Conservation (phyloP, 2,329 filamentous ascomycete species). For the Aspergillus felis region DNA sequence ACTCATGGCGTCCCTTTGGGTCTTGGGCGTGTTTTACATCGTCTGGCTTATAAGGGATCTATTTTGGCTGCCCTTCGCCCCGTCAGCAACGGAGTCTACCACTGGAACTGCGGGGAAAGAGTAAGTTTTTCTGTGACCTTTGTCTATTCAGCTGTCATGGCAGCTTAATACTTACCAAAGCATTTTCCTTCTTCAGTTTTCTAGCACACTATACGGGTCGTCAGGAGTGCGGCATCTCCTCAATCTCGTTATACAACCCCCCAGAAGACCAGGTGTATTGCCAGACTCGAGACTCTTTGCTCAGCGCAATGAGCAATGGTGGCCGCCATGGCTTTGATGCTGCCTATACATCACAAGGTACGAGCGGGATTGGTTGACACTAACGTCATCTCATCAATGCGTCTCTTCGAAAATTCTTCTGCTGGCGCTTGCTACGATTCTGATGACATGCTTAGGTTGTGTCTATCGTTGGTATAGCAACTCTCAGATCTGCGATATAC, state of each 20-base stretch:
- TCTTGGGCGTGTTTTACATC: slow-evolving; percentile 37
- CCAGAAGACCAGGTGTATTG: slow-evolving; percentile 28
- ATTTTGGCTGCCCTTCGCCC: slow-evolving; percentile 33
- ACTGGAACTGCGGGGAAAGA: slow-evolving; percentile 13
- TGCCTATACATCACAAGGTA: slow-evolving; percentile 37
- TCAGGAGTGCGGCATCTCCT: slow-evolving; percentile 36
- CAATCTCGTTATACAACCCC: slow-evolving; percentile 31
- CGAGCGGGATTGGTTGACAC: slow-evolving; percentile 3
- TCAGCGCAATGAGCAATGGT: slow-evolving; percentile 41
- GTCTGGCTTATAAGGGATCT: slow-evolving; percentile 40
- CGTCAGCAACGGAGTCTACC: slow-evolving; percentile 14
- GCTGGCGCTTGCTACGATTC: slow-evolving; percentile 2
- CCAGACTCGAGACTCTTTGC: slow-evolving; percentile 30
- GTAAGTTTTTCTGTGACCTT: slow-evolving; percentile 14
- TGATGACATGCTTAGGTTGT: slow-evolving; percentile 27
- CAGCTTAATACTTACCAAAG: slow-evolving; percentile 9
- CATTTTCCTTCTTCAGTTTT: slow-evolving; percentile 22
- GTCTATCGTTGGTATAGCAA: slow-evolving; percentile 43
- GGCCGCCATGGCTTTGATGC: slow-evolving; percentile 40
- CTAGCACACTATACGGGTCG: slow-evolving; percentile 33
- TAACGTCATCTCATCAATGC: not conserved
- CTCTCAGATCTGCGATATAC: slow-evolving; percentile 43
- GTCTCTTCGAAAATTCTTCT: not conserved
- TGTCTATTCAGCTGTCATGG: slow-evolving; percentile 1
- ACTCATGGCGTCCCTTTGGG: slow-evolving; percentile 39